Percentiles rank a stretch among this genome's conserved stretches.
Evolutionary conservation across 2,329 filamentous ascomycete genomes (phyloP).

Genomic region (Hirsutella minnesotensis): DNA sequence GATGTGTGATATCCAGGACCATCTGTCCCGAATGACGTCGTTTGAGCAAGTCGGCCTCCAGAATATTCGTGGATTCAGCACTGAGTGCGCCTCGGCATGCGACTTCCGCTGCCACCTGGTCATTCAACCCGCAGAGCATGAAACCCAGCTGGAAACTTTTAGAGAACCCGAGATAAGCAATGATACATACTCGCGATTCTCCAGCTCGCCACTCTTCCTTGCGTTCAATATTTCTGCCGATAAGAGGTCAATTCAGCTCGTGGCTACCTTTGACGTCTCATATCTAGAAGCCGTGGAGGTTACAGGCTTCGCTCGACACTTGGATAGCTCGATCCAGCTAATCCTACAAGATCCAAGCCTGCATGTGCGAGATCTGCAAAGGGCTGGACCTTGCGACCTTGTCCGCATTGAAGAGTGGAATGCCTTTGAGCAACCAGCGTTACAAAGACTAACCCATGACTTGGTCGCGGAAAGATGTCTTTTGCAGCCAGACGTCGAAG

Average conservation of each 20-base stretch:
- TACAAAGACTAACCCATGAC: background rate
- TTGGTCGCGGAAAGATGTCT: constrained; percentile 1
- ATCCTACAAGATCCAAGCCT: background rate
- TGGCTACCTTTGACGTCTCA: constrained; percentile 1
- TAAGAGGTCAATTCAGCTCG: background rate
- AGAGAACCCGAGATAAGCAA: background rate
- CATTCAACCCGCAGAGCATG: constrained; percentile 1
- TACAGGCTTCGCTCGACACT: background rate
- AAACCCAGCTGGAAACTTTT: background rate
- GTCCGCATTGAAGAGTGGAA: background rate
- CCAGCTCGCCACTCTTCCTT: constrained; percentile 1
- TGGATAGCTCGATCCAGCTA: background rate
- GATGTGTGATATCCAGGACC: constrained; percentile 2
- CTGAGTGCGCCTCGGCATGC: constrained; percentile 1
- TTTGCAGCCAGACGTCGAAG: background rate
- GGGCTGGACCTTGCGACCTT: background rate
- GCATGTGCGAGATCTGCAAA: background rate
- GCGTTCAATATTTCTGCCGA: background rate
- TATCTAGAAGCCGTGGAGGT: background rate
- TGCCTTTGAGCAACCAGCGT: background rate
- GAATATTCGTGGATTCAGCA: background rate
- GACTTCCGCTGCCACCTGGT: constrained; percentile 2
- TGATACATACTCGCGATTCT: background rate
- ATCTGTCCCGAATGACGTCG: constrained; percentile 1
- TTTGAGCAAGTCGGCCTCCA: constrained; percentile 1